Base-by-base conservation (phyloP, 148 eudicot genomes). In the Rhododendron mucronatum region DNA sequence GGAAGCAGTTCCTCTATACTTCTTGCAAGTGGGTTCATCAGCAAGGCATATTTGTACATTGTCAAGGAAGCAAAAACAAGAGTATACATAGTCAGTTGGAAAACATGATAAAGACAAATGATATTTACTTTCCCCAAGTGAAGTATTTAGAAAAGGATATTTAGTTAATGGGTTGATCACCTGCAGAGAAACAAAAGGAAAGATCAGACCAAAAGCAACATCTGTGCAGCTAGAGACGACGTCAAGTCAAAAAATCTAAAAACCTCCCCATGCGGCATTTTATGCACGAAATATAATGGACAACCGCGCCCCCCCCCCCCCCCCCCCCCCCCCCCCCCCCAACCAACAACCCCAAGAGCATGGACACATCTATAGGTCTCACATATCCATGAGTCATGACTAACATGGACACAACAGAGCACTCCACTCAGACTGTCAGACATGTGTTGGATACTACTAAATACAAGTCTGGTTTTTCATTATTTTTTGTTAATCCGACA, bases 1-100 rank as follows among this genome's bases (percentile, higher is more conserved):
- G 98, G 99, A 82, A 95, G 91, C 93, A 96, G 80, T 89, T 96
- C 99, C 92, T 96, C 98, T 30, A 96, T 91, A 90, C 98, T 85
- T 96, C 95, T 92, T 5, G 99, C 98, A 50, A 96, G 96, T 0
- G 99, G 99, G 63, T 85, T 85, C 83, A 85, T 85, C 83, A 85
- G 80, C 75, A 79, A 23, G 59, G 87, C 87, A 85, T 85, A 85
- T 57, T 85, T 85, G 78, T 21, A 30, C 63, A 80, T 47, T 78
- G 83, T 85, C 15, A 85, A 85, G 87, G 79, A 41, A 41, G 45
- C 45, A 41, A 41, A 41, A 82, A 37, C 55, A 44, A 59, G 80
- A n/a, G 13, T 77, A 77, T 9, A 3, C 28, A 44, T 75, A 20
- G 44, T 77, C 26, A 41, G 23, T 41, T 9, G 37, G n/a, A 78